Conservation (phyloP, 352 stramenopile genomes). For the Phytophthora idaei region DNA sequence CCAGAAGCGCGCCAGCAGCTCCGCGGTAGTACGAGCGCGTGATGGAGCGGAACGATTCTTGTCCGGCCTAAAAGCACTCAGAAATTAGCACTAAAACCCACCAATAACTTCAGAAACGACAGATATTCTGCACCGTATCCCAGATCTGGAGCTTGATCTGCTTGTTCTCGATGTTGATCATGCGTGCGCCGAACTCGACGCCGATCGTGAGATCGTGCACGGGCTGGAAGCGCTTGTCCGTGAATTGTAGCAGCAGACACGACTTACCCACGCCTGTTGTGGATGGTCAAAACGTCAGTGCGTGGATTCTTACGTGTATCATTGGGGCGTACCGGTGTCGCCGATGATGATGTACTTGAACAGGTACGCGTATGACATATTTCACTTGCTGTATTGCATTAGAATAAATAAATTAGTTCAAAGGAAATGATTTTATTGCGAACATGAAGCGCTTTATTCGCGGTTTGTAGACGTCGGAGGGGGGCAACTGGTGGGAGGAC, state of each 20-base stretch:
- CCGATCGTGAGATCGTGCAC: constrained; percentile 99
- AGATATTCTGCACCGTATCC: constrained; percentile 83
- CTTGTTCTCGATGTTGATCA: constrained; percentile 99
- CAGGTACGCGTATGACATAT: constrained; percentile 96
- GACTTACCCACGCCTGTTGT: constrained; percentile 98
- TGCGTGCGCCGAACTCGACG: constrained; percentile 99
- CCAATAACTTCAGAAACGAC: background rate
- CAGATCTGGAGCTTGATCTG: constrained; percentile 99
- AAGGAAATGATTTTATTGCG: background rate
- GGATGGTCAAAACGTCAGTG: constrained; percentile 6
- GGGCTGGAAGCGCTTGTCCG: constrained; percentile 99
- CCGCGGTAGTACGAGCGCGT: constrained; percentile 99
- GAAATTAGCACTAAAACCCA: constrained; percentile 9
- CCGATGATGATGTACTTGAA: constrained; percentile 99
- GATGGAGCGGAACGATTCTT: constrained; percentile 99
- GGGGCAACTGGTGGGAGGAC: background rate
- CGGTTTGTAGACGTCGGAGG: constrained; percentile 3
- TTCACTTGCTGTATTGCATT: constrained; percentile 2
- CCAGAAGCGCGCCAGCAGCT: constrained; percentile 95
- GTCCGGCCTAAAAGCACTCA: constrained; percentile 82
- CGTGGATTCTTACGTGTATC: background rate
- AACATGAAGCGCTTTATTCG: constrained; percentile 10
- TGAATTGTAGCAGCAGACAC: constrained; percentile 99
- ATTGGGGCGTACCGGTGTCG: constrained; percentile 89
- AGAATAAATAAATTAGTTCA: constrained; percentile 1